phyloP scores from a whole-genome alignment of 495 filamentous ascomycete genomes.

The Penicillium lagena region DNA sequence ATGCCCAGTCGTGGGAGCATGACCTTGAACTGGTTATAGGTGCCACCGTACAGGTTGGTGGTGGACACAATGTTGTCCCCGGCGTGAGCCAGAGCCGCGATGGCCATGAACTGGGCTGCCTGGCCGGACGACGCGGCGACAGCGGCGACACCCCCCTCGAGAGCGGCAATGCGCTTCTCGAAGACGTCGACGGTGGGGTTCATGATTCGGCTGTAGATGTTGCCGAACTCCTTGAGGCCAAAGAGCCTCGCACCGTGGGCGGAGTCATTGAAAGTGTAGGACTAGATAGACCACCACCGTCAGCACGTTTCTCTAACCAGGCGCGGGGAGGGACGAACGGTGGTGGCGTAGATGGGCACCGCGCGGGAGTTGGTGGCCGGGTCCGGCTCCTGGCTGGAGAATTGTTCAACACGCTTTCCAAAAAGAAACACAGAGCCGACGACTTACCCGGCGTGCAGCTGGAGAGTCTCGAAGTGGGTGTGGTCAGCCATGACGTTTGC shows the following conservation, averaged over 20 bases:
- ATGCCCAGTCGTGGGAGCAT: conserved; percentile 82
- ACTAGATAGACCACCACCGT: conserved; percentile 20
- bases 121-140: conserved; percentile 88
- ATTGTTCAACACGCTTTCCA: conserved; percentile 2
- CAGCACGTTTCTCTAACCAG: neutral
- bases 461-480: conserved; percentile 80
- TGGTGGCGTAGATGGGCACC: conserved; percentile 93
- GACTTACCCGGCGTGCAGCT: conserved; percentile 87
- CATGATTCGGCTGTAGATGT: conserved; percentile 98
- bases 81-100: conserved; percentile 71
- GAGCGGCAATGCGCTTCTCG: conserved; percentile 92
- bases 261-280: conserved; percentile 92
- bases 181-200: conserved; percentile 98
- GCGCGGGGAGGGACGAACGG: conserved; percentile 20
- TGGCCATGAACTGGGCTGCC: conserved; percentile 89
- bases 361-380: conserved; percentile 82
- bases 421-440: neutral
- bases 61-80: conserved; percentile 97
- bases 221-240: conserved; percentile 95
- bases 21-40: conserved; percentile 98
- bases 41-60: conserved; percentile 90
- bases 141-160: conserved; percentile 91
- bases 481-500: conserved; percentile 25
- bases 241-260: conserved; percentile 95
- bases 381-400: conserved; percentile 72